Conservation (phyloP, 345 rosid species). For the Mercurialis annua region DNA sequence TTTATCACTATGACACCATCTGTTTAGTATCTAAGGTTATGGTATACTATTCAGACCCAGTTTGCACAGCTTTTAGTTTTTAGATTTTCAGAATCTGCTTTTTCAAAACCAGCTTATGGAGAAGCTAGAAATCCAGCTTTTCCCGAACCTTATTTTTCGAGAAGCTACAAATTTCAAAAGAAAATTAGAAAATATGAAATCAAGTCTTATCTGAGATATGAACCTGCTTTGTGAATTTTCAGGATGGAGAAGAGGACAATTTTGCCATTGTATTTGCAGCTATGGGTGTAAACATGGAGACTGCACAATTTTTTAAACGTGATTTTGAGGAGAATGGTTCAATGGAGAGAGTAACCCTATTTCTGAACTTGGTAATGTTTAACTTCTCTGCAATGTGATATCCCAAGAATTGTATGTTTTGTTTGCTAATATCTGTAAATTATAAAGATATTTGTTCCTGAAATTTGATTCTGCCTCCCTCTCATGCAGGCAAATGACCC, state of each 20-base stretch:
- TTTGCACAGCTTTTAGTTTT: no score
- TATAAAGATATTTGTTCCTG: not conserved
- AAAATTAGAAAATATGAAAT: no score
- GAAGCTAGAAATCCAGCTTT: no score
- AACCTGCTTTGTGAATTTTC: conserved; percentile 18
- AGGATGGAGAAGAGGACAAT: conserved; percentile 88
- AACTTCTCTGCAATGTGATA: not conserved
- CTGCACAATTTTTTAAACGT: conserved; percentile 96
- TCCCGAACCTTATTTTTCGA: no score
- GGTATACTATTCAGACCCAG: no score
- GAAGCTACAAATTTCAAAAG: no score
- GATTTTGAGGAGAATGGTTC: conserved; percentile 99
- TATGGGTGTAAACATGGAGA: conserved; percentile 99
- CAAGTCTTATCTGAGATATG: not conserved
- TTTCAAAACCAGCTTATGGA: no score
- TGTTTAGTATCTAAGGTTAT: no score
- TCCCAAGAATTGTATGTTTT: not conserved
- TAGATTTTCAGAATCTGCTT: no score
- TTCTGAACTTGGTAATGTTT: conserved; percentile 67
- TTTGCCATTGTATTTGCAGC: conserved; percentile 99
- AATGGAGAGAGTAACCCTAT: conserved; percentile 96
- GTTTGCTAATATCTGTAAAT: not conserved
- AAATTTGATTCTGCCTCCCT: conserved; percentile 7
- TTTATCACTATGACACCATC: not conserved
- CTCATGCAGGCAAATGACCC: conserved; percentile 88